Base-by-base conservation (phyloP, 495 filamentous ascomycete species). In the Penicillium coffeae region DNA sequence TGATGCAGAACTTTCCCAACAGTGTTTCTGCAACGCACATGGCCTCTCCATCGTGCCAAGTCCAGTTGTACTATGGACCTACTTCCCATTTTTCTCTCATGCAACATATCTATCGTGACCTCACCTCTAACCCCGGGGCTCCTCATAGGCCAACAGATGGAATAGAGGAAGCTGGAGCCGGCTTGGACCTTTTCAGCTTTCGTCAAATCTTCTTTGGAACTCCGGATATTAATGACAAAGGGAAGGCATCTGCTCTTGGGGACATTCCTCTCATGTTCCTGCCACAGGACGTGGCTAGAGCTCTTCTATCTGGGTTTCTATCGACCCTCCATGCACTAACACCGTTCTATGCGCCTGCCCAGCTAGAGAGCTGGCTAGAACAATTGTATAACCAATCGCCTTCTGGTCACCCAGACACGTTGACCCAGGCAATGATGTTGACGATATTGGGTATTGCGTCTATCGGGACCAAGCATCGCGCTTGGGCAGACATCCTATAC, bases 1-100 rank as follows among this genome's bases (percentile, higher is more conserved):
- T 62, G 10, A 63, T 60, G 51, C 53, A 62, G 33, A 49, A 56
- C 38, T 66, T 71, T 39, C 64, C 69, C 32, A 69, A 62, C 32
- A 72, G 71, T 39, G 71, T 74, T 9, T 68, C 68, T 0, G 71
- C 71, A 13, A 74, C 71, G 2, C 69, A 74, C 42, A 68, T 71
- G 65, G 58, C 66, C n/a, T 71, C 69, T 1, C 63, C 71, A 2
- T 74, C 69, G 19, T 73, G 68, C 47, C 61, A 64, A 44, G 63
- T 74, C 30, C 71, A 73, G 41, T 53, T 76, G 2, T 76, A 73
- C 50, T 76, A 76, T 63, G 72, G 72, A 0, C 66, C 71, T 0
- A 68, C 70, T 0, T 74, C 72, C 3, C 68, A 74, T 45, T 76
- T 76, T 45, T 56, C 71, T 1, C 64, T 76, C 0, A 71, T 74